Evolutionary conservation across 306 rosid species (phyloP), one percentile per base, ranked within the genome.

Genomic region (Quercus suber): DNA sequence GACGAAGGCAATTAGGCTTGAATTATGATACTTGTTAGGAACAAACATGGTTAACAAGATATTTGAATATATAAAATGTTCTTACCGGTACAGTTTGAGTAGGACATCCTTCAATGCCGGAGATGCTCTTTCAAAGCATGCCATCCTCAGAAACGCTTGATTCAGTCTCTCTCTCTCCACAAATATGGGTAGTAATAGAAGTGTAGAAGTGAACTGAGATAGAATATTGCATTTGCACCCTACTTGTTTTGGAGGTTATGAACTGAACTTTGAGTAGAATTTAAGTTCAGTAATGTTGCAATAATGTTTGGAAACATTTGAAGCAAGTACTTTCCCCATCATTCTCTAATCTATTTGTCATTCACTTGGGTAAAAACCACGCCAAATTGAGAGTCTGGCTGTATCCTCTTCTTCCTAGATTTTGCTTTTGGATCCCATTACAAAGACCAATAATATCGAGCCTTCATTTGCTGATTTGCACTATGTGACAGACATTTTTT

Each of bases 81-180:
- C 88, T 83, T 89, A 92, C 99, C 85, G 43, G 72, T 87, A 89
- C 45, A 86, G 77, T 78, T 86, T 91, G 84, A 92, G 95, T 69
- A 94, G 89, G 77, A 92, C 86, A 73, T 92, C 90, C 73, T 81
- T 87, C 67, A 92, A 78, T 72, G 92, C 90, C 58, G 97, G 99
- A 9, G 97, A 94, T 49, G 88, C 88, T 83, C 97, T 90, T 60
- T 94, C 90, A 52, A 92, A 86, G 85, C 89, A 91, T 21, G 97
- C 89, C 99, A 92, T 94, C 75, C 76, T 69, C 76, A 73, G 67
- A 51, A 76, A 56, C 75, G 56, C 78, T 43, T 20, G 55, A 67
- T 65, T 19, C 58, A 72, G 64, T 49, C 73, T 75, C 65, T 45
- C 1, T 68, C 63, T 70, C 75, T 78, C 8, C 31, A 31, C 19